Percentiles rank a stretch among this genome's conserved stretches.
phyloP scores from a whole-genome alignment of 192 early-diverging fungal genomes.

The Funneliformis mosseae region DNA sequence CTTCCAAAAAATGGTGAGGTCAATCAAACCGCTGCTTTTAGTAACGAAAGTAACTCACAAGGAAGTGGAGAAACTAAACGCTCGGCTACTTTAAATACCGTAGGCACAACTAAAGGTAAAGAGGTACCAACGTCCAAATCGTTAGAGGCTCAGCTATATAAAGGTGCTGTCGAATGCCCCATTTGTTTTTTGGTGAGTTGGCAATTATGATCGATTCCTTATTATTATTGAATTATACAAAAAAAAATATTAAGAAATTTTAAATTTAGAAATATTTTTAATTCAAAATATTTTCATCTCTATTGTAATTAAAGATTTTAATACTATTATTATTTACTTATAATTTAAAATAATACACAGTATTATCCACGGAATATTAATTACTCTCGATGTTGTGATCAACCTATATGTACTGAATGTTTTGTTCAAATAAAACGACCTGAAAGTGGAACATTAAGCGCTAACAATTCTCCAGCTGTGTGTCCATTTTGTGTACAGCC shows the following conservation, averaged over 20 bases:
- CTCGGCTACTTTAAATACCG: conserved; percentile 25
- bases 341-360: conserved; percentile 36
- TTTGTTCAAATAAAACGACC: conserved; percentile 95
- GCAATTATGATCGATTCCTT: too few species aligned
- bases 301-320: not conserved
- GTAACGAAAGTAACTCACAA: not conserved
- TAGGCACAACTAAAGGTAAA: conserved; percentile 34
- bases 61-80: conserved; percentile 30
- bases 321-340: not conserved
- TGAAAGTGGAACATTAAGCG: conserved; percentile 59
- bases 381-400: conserved; percentile 89
- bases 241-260: too few species aligned
- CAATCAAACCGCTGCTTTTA: conserved; percentile 37
- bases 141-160: conserved; percentile 51
- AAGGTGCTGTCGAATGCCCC: conserved; percentile 84
- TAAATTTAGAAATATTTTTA: too few species aligned
- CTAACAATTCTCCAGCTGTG: conserved; percentile 60
- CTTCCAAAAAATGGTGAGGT: conserved; percentile 33
- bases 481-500: conserved; percentile 91
- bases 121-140: conserved; percentile 19
- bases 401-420: conserved; percentile 96
- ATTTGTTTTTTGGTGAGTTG: conserved; percentile 89
- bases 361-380: conserved; percentile 94
- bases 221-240: too few species aligned
- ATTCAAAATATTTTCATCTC: not conserved